phyloP scores from a whole-genome alignment of 75 land plant species.

The Picea sitchensis region DNA sequence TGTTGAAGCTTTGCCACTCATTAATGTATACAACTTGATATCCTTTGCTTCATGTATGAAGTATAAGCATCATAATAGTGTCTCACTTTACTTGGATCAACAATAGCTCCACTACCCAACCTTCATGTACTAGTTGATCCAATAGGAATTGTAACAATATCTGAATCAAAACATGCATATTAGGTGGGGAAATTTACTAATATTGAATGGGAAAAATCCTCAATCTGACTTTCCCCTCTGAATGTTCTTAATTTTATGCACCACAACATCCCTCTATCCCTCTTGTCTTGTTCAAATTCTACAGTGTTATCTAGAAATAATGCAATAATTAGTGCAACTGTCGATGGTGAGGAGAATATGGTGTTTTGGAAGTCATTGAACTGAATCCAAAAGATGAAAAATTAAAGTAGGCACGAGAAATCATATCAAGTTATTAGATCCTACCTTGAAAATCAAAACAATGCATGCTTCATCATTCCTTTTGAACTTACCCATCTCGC shows the following conservation, averaged over 20 bases:
- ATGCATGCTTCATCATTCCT: too few relatives aligned
- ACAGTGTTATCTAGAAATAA: conserved; percentile 82
- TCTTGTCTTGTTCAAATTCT: conserved; percentile 70
- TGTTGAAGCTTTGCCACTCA: too few relatives aligned
- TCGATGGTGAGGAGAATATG: conserved; percentile 39
- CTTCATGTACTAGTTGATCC: too few relatives aligned
- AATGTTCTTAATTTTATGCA: conserved; percentile 95
- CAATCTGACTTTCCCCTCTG: conserved; percentile 84
- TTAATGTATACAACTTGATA: too few relatives aligned
- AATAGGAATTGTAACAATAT: conserved; percentile 26
- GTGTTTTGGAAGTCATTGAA: conserved; percentile 57
- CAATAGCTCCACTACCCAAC: too few relatives aligned
- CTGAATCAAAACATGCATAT: too few relatives aligned
- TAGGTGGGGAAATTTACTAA: conserved; percentile 32
- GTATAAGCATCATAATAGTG: too few relatives aligned
- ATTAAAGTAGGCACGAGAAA: background rate
- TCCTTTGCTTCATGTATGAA: too few relatives aligned
- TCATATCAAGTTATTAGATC: background rate
- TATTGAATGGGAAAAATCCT: conserved; percentile 67
- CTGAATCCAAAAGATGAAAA: conserved; percentile 31
- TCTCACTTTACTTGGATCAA: too few relatives aligned
- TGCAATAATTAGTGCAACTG: conserved; percentile 67
- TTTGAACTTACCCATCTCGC: too few relatives aligned
- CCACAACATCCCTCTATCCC: conserved; percentile 67
- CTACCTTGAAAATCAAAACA: too few relatives aligned